phyloP scores from a whole-genome alignment of 208 protist genomes.

The Wallacemonas sp. region DNA sequence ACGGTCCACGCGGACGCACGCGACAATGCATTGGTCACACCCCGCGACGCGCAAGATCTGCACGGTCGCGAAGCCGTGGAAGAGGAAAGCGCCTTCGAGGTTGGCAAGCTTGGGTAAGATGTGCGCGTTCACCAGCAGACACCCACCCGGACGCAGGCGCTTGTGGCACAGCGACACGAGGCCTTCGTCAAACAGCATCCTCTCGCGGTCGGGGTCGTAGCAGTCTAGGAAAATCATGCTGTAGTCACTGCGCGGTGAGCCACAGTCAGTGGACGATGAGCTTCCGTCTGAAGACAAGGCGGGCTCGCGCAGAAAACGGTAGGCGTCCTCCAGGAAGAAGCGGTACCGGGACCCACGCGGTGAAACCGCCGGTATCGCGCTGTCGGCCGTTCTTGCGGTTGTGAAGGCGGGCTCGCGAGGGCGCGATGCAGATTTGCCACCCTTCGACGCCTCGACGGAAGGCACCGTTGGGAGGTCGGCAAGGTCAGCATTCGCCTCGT shows the following conservation, averaged over 20 bases:
- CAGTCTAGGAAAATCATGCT: constrained; percentile 81
- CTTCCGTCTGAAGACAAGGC: background rate
- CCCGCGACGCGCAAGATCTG: constrained; percentile 63
- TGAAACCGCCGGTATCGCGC: too few species aligned
- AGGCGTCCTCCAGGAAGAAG: constrained; percentile 52
- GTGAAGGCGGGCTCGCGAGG: background rate
- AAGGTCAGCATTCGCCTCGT: too few species aligned
- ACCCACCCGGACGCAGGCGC: constrained; percentile 50
- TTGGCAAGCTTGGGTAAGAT: constrained; percentile 32
- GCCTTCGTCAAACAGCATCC: constrained; percentile 65
- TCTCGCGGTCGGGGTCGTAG: constrained; percentile 70
- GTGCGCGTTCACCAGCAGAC: constrained; percentile 77
- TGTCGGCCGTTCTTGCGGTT: too few species aligned
- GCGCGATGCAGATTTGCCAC: too few species aligned
- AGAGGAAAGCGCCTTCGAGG: constrained; percentile 32
- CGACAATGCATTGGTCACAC: constrained; percentile 61
- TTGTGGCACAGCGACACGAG: constrained; percentile 52
- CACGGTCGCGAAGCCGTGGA: constrained; percentile 52
- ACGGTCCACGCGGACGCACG: constrained; percentile 26
- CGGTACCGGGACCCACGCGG: constrained; percentile 24
- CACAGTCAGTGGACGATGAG: background rate
- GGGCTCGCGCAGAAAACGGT: constrained; percentile 27
- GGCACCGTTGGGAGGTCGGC: too few species aligned
- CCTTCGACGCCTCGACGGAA: too few species aligned
- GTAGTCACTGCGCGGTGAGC: constrained; percentile 22